These are phyloP conservation scores for Anastatica hierochuntica DNA, from an alignment of 345 rosid genomes.

Conservation along the genomic window DNA sequence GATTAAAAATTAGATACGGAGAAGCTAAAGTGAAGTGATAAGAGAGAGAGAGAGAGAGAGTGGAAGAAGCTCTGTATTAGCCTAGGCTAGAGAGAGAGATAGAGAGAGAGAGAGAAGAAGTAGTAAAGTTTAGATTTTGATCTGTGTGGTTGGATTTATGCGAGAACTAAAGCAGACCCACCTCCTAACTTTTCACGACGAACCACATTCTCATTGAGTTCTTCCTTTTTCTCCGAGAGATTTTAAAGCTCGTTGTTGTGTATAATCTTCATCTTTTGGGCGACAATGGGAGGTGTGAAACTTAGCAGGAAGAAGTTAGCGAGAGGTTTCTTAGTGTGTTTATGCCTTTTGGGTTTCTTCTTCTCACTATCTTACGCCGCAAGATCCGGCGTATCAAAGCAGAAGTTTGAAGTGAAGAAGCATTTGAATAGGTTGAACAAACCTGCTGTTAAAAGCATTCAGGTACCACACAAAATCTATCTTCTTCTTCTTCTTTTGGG, in stretches of 20 bases:
- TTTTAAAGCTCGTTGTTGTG: too few relatives aligned
- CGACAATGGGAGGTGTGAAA: slow-evolving; percentile 27
- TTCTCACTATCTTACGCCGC: slow-evolving; percentile 39
- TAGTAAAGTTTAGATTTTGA: slow-evolving; percentile 28
- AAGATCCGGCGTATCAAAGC: slow-evolving; percentile 50
- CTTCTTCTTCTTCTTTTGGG: not conserved
- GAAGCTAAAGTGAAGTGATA: slow-evolving; percentile 17
- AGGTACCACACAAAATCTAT: slow-evolving; percentile 29
- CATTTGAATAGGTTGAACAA: slow-evolving; percentile 87
- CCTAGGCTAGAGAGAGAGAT: not conserved
- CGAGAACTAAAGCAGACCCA: slow-evolving; percentile 22
- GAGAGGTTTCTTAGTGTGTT: slow-evolving; percentile 26
- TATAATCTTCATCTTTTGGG: too few relatives aligned
- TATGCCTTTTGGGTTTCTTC: slow-evolving; percentile 38
- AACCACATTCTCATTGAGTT: too few relatives aligned
- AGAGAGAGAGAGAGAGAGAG: slow-evolving; percentile 26
- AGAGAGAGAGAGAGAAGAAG: slow-evolving; percentile 2
- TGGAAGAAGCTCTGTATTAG: slow-evolving; percentile 12
- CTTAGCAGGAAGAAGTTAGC: slow-evolving; percentile 18
- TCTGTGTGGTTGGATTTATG: slow-evolving; percentile 27
- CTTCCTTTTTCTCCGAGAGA: too few relatives aligned
- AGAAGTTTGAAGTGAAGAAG: slow-evolving; percentile 58
- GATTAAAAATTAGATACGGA: not conserved
- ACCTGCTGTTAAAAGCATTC: slow-evolving; percentile 64
- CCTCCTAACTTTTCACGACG: too few relatives aligned